Conservation (phyloP, 495 filamentous ascomycete species). For the Podospora didyma region DNA sequence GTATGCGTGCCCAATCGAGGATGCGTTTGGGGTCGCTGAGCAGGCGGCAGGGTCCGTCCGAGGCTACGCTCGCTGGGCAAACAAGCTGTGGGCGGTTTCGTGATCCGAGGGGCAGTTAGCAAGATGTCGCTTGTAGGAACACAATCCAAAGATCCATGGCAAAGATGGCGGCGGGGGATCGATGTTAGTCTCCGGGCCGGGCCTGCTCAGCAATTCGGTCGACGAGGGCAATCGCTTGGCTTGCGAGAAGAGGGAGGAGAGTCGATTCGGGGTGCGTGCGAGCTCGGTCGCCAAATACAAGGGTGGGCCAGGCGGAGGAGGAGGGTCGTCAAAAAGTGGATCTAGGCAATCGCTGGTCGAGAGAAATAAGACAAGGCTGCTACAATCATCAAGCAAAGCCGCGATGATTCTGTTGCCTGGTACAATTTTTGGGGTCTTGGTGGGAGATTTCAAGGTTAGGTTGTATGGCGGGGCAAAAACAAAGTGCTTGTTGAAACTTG, state of each 20-base stretch:
- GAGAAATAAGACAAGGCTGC: not conserved
- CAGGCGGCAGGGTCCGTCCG: no score
- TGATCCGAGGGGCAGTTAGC: not conserved
- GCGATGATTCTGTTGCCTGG: not conserved
- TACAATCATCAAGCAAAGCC: not conserved
- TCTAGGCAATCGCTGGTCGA: not conserved
- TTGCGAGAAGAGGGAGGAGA: not conserved
- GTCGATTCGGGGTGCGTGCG: not conserved
- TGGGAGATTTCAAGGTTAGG: not conserved
- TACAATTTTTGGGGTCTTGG: not conserved
- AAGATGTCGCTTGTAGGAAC: not conserved
- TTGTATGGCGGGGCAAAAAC: not conserved
- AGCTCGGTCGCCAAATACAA: not conserved
- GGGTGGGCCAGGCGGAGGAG: not conserved
- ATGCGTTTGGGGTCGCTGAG: no score
- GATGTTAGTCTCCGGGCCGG: not conserved
- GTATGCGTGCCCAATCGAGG: not conserved
- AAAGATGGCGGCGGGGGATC: constrained; percentile 1
- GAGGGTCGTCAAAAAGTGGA: not conserved
- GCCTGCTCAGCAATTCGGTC: not conserved
- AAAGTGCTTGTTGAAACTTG: not conserved
- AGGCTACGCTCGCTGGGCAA: no score
- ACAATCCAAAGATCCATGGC: constrained; percentile 8
- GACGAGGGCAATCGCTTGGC: no score
- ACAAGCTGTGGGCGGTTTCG: not conserved